Base-by-base conservation (phyloP, 371 early-diverging fungal genomes). In the Apophysomyces sp. region DNA sequence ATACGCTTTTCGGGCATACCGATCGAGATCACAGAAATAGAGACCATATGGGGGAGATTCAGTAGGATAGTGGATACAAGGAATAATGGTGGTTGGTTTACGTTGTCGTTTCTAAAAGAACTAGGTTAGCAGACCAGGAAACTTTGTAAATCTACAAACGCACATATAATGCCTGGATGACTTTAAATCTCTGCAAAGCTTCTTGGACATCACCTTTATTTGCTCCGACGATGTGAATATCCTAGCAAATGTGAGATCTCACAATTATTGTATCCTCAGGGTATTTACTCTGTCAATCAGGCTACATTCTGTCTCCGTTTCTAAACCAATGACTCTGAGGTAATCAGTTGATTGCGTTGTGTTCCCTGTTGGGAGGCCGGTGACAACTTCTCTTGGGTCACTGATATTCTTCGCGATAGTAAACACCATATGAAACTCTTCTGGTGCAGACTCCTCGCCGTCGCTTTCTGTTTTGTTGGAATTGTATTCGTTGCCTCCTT, bases 1-100 rank as follows among this genome's bases (percentile, higher is more conserved):
- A 26, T 41, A 64, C 0, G 5, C 12, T 29, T 64, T 65, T 7
- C 77, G 61, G 9, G 34, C 61, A 52, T 78, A 80, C 0, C 55
- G 29, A 1, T 62, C 24, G 7, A 80, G 9, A 12, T 59, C 53
- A 40, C 71, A 66, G 52, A 75, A 82, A 36, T 65, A 71, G 0
- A 82, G 40, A 0, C 68, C 65, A 40, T 72, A 82, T 1, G 49
- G n/a, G 0, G 39, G 56, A 7, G 69, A 55, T 34, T 66, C 57
- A 2, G 55, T 51, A 4, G 79, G 77, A 41, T 80, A 76, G 65
- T 78, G 77, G 13, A 82, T 64, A 16, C 80, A 74, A 4, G 74
- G 65, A 3, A 70, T 39, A n/a, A 58, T 18, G 5, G 12, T 53
- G 0, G 52, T 51, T 8, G 61, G 61, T 1, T 28, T 32, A 3